Percentiles rank a stretch among this genome's conserved stretches.
These are phyloP conservation scores for Voacanga thouarsii DNA, from an alignment of 257 asterid species.

Conservation along the genomic window DNA sequence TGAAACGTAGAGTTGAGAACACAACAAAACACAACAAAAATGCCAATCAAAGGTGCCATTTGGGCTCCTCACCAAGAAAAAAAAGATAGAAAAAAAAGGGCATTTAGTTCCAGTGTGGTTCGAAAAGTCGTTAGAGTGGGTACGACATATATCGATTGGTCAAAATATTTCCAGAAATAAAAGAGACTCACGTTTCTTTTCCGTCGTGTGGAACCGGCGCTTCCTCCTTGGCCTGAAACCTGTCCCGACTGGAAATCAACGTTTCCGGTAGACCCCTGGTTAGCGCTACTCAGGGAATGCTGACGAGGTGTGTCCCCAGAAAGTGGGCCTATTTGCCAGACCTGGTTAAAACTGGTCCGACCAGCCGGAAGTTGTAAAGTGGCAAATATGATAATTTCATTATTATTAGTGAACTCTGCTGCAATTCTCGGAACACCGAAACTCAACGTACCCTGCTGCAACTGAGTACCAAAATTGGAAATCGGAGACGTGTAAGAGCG, in stretches of 20 bases:
- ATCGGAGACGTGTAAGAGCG: conserved; percentile 55
- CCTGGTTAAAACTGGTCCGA: conserved; percentile 50
- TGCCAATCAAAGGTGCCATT: no score
- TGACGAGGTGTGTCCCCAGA: conserved; percentile 17
- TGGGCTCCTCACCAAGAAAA: no score
- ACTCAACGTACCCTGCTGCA: conserved; percentile 45
- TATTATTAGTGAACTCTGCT: conserved; percentile 34
- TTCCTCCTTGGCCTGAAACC: conserved; percentile 14
- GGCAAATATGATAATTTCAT: conserved; percentile 57
- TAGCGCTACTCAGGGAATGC: conserved; percentile 26
- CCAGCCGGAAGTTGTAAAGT: conserved; percentile 51
- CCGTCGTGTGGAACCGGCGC: conserved; percentile 24
- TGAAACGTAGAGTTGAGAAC: no score
- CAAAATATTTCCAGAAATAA: neutral
- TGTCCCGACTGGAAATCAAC: conserved; percentile 57
- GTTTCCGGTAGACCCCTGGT: conserved; percentile 30
- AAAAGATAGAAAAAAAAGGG: no score
- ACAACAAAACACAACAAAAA: no score
- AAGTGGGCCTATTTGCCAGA: conserved; percentile 67
- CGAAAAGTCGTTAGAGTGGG: no score
- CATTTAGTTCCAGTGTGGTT: no score
- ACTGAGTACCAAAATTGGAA: neutral
- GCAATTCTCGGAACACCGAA: conserved; percentile 41
- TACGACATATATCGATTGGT: neutral
- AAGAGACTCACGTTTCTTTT: conserved; percentile 50